These are phyloP conservation scores for Sphagnum contortum DNA, from an alignment of 225 moss, liverwort and hornwort species.

Conservation along the genomic window DNA sequence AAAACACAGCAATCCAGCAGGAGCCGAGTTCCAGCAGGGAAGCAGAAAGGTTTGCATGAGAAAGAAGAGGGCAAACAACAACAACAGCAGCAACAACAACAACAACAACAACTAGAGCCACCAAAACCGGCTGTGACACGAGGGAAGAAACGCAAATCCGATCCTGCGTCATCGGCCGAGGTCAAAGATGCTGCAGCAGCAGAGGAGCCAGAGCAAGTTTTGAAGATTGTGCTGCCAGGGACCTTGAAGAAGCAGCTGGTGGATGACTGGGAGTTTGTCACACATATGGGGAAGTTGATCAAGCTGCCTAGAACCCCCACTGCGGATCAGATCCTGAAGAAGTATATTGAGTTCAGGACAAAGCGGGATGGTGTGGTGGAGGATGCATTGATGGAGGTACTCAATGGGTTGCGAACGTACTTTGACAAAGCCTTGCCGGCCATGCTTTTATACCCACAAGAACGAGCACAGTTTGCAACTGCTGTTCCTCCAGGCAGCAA, in stretches of 20 bases:
- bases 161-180: conserved; percentile 23
- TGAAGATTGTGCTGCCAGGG: conserved; percentile 75
- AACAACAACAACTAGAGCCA: no score
- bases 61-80: conserved; percentile 35
- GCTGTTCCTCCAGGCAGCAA: conserved; percentile 60
- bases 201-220: conserved; percentile 60
- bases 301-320: conserved; percentile 78
- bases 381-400: conserved; percentile 64
- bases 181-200: conserved; percentile 37
- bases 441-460: conserved; percentile 86
- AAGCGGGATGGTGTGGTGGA: conserved; percentile 72
- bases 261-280: conserved; percentile 88
- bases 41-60: conserved; percentile 63
- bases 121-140: conserved; percentile 24
- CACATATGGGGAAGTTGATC: conserved; percentile 66
- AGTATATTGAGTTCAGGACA: conserved; percentile 70
- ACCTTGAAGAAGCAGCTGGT: conserved; percentile 88
- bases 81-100: neutral
- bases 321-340: conserved; percentile 81
- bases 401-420: conserved; percentile 76
- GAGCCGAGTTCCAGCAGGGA: conserved; percentile 68
- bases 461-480: conserved; percentile 70
- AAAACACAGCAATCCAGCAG: conserved; percentile 73
- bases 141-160: conserved; percentile 80
- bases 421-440: conserved; percentile 87